A percentile compares a stretch with the other conserved stretches of the same genome.
Evolutionary conservation across 83 land plant genomes (phyloP).

Genomic region (Picea engelmannii): DNA sequence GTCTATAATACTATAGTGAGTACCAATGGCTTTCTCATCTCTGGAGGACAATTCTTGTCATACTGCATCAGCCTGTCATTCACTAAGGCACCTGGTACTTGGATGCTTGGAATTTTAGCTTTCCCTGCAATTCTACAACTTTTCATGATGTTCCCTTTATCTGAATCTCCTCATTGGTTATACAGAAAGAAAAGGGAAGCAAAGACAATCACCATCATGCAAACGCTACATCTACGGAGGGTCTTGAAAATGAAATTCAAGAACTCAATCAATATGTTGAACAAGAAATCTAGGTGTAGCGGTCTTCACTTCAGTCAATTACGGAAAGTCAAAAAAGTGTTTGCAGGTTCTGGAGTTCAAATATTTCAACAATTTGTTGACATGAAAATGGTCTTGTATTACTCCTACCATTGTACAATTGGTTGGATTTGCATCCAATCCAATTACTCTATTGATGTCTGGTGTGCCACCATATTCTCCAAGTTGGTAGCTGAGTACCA

Average conservation of each 20-base stretch:
- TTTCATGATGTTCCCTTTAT: slow-evolving; percentile 49
- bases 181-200: slow-evolving; percentile 31
- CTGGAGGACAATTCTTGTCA: slow-evolving; percentile 75
- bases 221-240: slow-evolving; percentile 48
- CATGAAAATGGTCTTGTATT: slow-evolving; percentile 72
- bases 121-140: slow-evolving; percentile 76
- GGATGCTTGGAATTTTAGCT: slow-evolving; percentile 90
- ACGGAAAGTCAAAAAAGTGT: slow-evolving; percentile 17
- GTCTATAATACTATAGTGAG: slow-evolving; percentile 55
- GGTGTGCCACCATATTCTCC: too few species aligned
- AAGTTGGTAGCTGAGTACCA: too few species aligned
- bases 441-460: slow-evolving; percentile 32
- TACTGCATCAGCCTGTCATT: slow-evolving; percentile 77
- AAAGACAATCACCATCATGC: slow-evolving; percentile 27
- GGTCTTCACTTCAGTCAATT: neutral
- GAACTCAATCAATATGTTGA: slow-evolving; percentile 44
- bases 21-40: slow-evolving; percentile 73
- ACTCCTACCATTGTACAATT: slow-evolving; percentile 58
- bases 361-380: slow-evolving; percentile 63
- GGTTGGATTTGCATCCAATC: slow-evolving; percentile 68
- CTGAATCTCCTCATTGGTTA: slow-evolving; percentile 85
- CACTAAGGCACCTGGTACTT: slow-evolving; percentile 80
- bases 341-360: slow-evolving; percentile 18
- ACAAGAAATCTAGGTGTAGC: slow-evolving; percentile 35
- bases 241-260: slow-evolving; percentile 42